Percentiles rank a stretch among this genome's conserved stretches.
These are phyloP conservation scores for Fusarium papillatum DNA, from an alignment of 2,329 filamentous ascomycete species.

Conservation along the genomic window DNA sequence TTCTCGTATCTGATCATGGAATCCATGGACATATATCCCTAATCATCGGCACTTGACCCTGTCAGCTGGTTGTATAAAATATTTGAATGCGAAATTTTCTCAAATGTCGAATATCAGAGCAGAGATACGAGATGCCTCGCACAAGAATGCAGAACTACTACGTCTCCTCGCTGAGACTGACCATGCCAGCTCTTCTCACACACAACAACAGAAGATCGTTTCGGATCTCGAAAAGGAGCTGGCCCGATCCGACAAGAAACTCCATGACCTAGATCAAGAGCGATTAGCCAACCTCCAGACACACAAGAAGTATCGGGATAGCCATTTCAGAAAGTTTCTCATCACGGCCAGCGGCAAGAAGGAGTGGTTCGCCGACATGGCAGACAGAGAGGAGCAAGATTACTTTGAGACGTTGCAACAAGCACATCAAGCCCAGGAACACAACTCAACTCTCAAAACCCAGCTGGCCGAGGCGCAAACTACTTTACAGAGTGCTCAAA, in stretches of 20 bases:
- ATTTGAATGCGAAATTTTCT: not conserved
- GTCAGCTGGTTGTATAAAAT: not conserved
- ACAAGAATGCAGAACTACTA: slow-evolving; percentile 59
- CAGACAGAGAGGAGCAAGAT: slow-evolving; percentile 67
- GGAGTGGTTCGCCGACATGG: slow-evolving; percentile 55
- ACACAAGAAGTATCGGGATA: slow-evolving; percentile 66
- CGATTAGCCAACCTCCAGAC: slow-evolving; percentile 63
- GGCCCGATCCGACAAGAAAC: slow-evolving; percentile 48
- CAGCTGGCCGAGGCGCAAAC: slow-evolving; percentile 56
- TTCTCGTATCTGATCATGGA: not conserved
- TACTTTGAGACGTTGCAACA: slow-evolving; percentile 66
- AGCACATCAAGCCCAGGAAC: slow-evolving; percentile 59
- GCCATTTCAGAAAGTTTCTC: slow-evolving; percentile 63
- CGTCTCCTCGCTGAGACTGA: slow-evolving; percentile 62
- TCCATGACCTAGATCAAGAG: slow-evolving; percentile 54
- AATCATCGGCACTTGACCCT: not conserved
- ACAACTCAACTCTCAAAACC: slow-evolving; percentile 54
- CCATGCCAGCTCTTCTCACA: slow-evolving; percentile 59
- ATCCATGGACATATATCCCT: too few species aligned
- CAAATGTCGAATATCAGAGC: slow-evolving; percentile 48
- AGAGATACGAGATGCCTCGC: slow-evolving; percentile 55
- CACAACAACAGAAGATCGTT: slow-evolving; percentile 61
- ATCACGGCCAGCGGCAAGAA: slow-evolving; percentile 64
- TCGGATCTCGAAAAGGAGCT: slow-evolving; percentile 59
- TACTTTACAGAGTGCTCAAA: slow-evolving; percentile 47